These are phyloP conservation scores for Xylariales sp. DNA, from an alignment of 2,329 filamentous ascomycete genomes.

Conservation along the genomic window DNA sequence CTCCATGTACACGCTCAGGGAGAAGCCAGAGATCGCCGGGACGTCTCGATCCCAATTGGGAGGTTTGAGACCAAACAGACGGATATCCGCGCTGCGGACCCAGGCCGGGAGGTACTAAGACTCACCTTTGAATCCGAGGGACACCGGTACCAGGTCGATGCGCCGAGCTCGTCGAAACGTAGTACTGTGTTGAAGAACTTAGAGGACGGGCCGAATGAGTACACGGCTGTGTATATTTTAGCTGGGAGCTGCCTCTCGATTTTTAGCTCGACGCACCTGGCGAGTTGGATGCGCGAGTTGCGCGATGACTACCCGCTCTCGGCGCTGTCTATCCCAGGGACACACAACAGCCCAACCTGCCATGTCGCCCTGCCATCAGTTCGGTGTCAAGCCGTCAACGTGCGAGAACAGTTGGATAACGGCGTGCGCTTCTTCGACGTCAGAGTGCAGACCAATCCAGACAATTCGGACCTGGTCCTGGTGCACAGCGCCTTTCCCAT, in stretches of 20 bases:
- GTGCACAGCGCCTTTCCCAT: slow-evolving; percentile 91
- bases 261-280: slow-evolving; percentile 64
- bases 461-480: slow-evolving; percentile 66
- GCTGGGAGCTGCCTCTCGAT: slow-evolving; percentile 54
- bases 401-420: slow-evolving; percentile 75
- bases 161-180: slow-evolving; percentile 56
- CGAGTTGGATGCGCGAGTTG: slow-evolving; percentile 77
- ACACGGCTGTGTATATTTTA: slow-evolving; percentile 62
- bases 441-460: slow-evolving; percentile 55
- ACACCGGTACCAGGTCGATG: slow-evolving; percentile 67
- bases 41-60: slow-evolving; percentile 58
- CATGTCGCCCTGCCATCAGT: slow-evolving; percentile 85
- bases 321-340: slow-evolving; percentile 84
- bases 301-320: slow-evolving; percentile 69
- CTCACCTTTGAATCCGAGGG: slow-evolving; percentile 66
- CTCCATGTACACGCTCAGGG: slow-evolving; percentile 42
- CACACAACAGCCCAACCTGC: slow-evolving; percentile 88
- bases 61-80: slow-evolving; percentile 65
- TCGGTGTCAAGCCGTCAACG: slow-evolving; percentile 79
- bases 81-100: slow-evolving; percentile 55
- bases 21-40: slow-evolving; percentile 55
- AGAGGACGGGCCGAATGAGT: slow-evolving; percentile 43
- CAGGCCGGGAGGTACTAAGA: slow-evolving; percentile 62
- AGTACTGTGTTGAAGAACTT: slow-evolving; percentile 58
- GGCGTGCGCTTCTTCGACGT: slow-evolving; percentile 95